Percentiles rank a stretch among this genome's conserved stretches.
phyloP scores from a whole-genome alignment of 2,329 filamentous ascomycete species.

The Drechslerella dactyloides region DNA sequence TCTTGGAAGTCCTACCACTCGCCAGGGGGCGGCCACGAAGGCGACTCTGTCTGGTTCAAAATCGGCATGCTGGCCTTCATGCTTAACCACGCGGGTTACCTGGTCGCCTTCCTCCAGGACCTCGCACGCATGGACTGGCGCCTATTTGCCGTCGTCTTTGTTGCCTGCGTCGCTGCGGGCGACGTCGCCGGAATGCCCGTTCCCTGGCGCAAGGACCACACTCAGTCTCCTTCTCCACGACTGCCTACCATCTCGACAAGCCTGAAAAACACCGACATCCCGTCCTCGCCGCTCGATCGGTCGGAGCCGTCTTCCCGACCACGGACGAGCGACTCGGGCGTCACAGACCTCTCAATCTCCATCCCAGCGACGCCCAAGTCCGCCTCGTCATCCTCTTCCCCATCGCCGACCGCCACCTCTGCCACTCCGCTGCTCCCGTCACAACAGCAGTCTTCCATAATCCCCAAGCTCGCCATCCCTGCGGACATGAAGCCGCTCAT shows the following conservation, averaged over 20 bases:
- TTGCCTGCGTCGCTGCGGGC: slow-evolving; percentile 21
- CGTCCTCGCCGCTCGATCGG: slow-evolving; percentile 7
- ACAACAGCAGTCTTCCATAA: background rate
- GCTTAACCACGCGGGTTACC: slow-evolving; percentile 47
- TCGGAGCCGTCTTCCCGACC: slow-evolving; percentile 5
- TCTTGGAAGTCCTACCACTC: slow-evolving; percentile 35
- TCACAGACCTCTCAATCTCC: slow-evolving; percentile 42
- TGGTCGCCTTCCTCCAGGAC: slow-evolving; percentile 41
- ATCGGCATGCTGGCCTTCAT: slow-evolving; percentile 51
- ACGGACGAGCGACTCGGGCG: slow-evolving; percentile 23
- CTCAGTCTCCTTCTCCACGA: background rate
- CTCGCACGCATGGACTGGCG: slow-evolving; percentile 32
- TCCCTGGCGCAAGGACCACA: slow-evolving; percentile 27
- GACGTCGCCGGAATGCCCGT: slow-evolving; percentile 41
- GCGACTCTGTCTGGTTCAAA: slow-evolving; percentile 48
- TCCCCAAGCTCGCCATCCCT: slow-evolving; percentile 34
- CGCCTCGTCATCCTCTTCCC: slow-evolving; percentile 14
- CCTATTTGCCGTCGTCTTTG: slow-evolving; percentile 18
- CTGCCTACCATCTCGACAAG: slow-evolving; percentile 15
- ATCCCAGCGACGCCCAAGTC: slow-evolving; percentile 34
- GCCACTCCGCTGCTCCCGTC: slow-evolving; percentile 7
- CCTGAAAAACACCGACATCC: slow-evolving; percentile 17
- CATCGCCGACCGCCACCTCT: slow-evolving; percentile 27
- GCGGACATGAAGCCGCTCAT: slow-evolving; percentile 43
- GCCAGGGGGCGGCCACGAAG: slow-evolving; percentile 41